These are phyloP conservation scores for Silene noctiflora DNA, from an alignment of 179 eudicot genomes.

Conservation along the genomic window DNA sequence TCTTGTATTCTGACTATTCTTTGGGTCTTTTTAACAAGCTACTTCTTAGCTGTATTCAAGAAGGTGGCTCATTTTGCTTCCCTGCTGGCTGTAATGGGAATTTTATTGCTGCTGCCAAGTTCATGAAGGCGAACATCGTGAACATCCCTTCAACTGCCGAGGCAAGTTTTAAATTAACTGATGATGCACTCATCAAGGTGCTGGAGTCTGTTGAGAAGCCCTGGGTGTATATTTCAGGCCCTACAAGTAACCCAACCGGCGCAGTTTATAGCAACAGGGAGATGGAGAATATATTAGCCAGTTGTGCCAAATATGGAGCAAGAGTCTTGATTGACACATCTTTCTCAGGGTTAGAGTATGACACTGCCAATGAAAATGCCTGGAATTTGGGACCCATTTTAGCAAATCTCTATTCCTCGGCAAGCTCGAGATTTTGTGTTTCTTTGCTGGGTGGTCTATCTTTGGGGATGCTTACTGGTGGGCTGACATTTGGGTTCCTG, in stretches of 20 bases:
- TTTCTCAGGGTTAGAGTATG: slow-evolving; percentile 73
- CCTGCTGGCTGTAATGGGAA: slow-evolving; percentile 86
- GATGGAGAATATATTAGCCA: slow-evolving; percentile 54
- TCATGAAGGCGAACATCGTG: slow-evolving; percentile 61
- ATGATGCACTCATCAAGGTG: slow-evolving; percentile 39
- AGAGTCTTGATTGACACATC: slow-evolving; percentile 85
- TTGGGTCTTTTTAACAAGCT: slow-evolving; percentile 81
- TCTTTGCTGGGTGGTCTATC: slow-evolving; percentile 84
- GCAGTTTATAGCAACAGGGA: slow-evolving; percentile 72
- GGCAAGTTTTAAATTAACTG: slow-evolving; percentile 68
- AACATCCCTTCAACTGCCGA: slow-evolving; percentile 54
- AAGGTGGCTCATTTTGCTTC: slow-evolving; percentile 90
- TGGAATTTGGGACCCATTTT: slow-evolving; percentile 72
- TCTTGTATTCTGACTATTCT: slow-evolving; percentile 73
- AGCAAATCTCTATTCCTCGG: slow-evolving; percentile 41
- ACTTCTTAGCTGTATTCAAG: slow-evolving; percentile 82
- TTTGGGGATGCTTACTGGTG: slow-evolving; percentile 79
- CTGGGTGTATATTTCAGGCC: slow-evolving; percentile 89
- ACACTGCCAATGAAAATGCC: slow-evolving; percentile 39
- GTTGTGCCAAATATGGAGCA: slow-evolving; percentile 77
- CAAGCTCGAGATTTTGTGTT: slow-evolving; percentile 51
- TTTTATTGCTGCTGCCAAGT: slow-evolving; percentile 79
- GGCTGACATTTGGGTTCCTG: slow-evolving; percentile 77
- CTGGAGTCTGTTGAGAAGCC: slow-evolving; percentile 64
- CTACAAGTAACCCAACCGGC: slow-evolving; percentile 89